These are phyloP conservation scores for Botrytis aclada DNA, from an alignment of 2,329 filamentous ascomycete species.

Conservation along the genomic window DNA sequence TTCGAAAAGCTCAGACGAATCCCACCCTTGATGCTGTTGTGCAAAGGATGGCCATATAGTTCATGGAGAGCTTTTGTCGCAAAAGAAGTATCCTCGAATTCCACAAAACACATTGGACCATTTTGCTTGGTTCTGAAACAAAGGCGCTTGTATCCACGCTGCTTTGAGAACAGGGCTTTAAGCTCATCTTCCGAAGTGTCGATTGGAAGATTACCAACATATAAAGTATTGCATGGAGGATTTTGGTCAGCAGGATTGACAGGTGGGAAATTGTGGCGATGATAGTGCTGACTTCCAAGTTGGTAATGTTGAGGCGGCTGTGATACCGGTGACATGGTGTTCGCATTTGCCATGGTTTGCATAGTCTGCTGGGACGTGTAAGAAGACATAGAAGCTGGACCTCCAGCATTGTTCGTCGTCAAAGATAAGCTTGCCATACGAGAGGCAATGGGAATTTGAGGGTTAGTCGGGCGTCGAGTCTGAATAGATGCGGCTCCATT, in stretches of 20 bases:
- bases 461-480: constrained; percentile 66
- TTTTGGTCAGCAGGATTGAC: constrained; percentile 95
- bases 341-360: constrained; percentile 37
- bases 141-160: constrained; percentile 90
- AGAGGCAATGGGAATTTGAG: constrained; percentile 61
- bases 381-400: constrained; percentile 29
- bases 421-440: constrained; percentile 70
- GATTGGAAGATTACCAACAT: constrained; percentile 92
- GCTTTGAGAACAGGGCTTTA: constrained; percentile 88
- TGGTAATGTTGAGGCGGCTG: constrained; percentile 50
- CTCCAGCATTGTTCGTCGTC: constrained; percentile 57
- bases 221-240: constrained; percentile 94
- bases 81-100: constrained; percentile 91
- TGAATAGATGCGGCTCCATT: constrained; percentile 54
- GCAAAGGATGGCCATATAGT: constrained; percentile 79
- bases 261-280: constrained; percentile 70
- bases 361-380: constrained; percentile 28
- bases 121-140: constrained; percentile 95
- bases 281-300: constrained; percentile 55
- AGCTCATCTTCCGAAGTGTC: constrained; percentile 94
- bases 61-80: constrained; percentile 89
- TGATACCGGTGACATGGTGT: constrained; percentile 55
- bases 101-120: constrained; percentile 97
- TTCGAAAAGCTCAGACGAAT: constrained; percentile 97
- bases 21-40: constrained; percentile 91